Conservation (phyloP, 345 rosid species). For the Dimocarpus longan region DNA sequence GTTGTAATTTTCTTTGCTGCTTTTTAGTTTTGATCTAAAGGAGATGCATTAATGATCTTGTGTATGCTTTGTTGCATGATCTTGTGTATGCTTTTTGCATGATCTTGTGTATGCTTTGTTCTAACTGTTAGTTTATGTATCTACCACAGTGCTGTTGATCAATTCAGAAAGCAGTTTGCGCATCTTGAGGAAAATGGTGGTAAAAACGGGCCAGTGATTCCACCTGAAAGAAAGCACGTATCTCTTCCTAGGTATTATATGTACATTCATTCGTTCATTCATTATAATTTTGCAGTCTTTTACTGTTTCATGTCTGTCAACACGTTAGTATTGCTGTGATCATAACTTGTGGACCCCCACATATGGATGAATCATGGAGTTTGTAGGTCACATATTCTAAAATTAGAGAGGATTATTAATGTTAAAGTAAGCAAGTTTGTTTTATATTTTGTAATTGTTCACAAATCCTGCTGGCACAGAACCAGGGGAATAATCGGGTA, state of each 20-base stretch:
- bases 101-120: constrained; percentile 12
- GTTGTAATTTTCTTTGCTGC: constrained; percentile 35
- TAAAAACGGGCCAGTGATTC: constrained; percentile 65
- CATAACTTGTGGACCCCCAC: background rate
- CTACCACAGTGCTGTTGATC: constrained; percentile 81
- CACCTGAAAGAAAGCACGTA: constrained; percentile 81
- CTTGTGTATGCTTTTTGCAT: constrained; percentile 16
- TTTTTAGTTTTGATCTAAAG: background rate
- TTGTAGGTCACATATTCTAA: background rate
- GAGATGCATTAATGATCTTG: background rate
- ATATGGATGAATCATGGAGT: background rate
- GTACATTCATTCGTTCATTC: background rate
- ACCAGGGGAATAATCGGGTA: background rate
- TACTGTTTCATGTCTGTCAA: background rate
- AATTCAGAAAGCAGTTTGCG: constrained; percentile 88
- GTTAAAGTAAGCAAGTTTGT: background rate
- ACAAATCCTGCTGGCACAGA: background rate
- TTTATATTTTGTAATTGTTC: background rate
- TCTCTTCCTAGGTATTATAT: constrained; percentile 79
- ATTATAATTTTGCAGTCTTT: background rate
- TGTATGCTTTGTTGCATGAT: constrained; percentile 16
- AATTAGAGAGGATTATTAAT: background rate
- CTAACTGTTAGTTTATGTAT: constrained; percentile 16
- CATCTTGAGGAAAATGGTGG: constrained; percentile 87
- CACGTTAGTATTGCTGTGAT: background rate